These are phyloP conservation scores for Umbilicus rupestris DNA, from an alignment of 164 flowering plant genomes.

Conservation along the genomic window DNA sequence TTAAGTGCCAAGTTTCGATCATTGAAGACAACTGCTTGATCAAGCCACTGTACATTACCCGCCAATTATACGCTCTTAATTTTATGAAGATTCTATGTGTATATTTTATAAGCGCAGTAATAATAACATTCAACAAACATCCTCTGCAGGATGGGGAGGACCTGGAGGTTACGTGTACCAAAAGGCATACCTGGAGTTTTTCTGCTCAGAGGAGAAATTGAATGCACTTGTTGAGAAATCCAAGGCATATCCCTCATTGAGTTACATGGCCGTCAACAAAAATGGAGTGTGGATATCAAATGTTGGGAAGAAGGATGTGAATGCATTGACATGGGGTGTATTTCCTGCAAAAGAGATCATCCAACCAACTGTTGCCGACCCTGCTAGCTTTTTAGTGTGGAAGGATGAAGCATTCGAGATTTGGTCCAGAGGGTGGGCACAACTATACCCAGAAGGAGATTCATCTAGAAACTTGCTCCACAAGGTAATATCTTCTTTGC, in stretches of 20 bases:
- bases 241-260: slow-evolving; percentile 47
- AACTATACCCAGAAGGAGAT: slow-evolving; percentile 58
- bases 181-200: slow-evolving; percentile 86
- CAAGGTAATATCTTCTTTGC: slow-evolving; percentile 32
- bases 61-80: no score
- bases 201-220: slow-evolving; percentile 67
- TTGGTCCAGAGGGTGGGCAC: slow-evolving; percentile 78
- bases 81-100: no score
- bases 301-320: slow-evolving; percentile 34
- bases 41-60: no score
- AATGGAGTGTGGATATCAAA: slow-evolving; percentile 52
- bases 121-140: background rate
- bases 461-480: slow-evolving; percentile 60
- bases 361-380: slow-evolving; percentile 91
- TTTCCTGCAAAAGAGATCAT: slow-evolving; percentile 85
- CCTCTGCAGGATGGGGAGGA: slow-evolving; percentile 84
- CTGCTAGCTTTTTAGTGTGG: slow-evolving; percentile 80
- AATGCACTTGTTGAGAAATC: slow-evolving; percentile 56
- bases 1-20: no score
- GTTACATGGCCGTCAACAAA: slow-evolving; percentile 77
- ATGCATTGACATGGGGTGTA: slow-evolving; percentile 97
- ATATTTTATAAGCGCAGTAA: no score
- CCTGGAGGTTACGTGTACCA: slow-evolving; percentile 88
- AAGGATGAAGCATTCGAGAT: slow-evolving; percentile 95
- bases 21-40: no score